Conservation (phyloP, 2,329 filamentous ascomycete species). For the Colletotrichum sidae region DNA sequence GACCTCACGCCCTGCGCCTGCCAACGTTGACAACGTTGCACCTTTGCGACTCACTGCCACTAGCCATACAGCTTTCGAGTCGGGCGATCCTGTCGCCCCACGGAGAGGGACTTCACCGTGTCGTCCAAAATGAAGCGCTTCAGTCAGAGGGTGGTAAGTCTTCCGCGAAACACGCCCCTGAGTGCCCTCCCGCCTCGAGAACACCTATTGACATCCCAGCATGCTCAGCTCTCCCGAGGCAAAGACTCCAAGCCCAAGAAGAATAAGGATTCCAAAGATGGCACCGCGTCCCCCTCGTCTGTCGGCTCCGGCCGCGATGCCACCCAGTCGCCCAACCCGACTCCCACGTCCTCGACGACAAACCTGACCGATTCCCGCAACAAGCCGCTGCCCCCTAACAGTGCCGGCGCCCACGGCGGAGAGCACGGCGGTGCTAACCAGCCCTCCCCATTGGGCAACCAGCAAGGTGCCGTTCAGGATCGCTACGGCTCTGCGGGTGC, state of each 20-base stretch:
- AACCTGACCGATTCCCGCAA: conserved; percentile 87
- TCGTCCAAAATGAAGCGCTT: conserved; percentile 90
- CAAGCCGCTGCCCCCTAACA: conserved; percentile 77
- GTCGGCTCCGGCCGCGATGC: conserved; percentile 61
- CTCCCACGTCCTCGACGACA: conserved; percentile 90
- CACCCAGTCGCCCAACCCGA: conserved; percentile 73
- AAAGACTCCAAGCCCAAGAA: conserved; percentile 88
- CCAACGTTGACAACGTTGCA: conserved; percentile 23
- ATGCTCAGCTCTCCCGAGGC: conserved; percentile 85
- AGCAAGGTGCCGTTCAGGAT: conserved; percentile 52
- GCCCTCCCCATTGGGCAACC: conserved; percentile 50
- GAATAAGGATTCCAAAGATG: conserved; percentile 78
- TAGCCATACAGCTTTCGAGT: conserved; percentile 29
- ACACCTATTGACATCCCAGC: conserved; percentile 60
- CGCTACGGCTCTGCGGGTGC: conserved; percentile 53
- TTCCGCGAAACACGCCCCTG: conserved; percentile 26
- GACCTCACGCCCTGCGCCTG: not conserved
- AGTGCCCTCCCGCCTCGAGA: conserved; percentile 32
- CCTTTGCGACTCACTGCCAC: conserved; percentile 21
- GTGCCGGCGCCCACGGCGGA: conserved; percentile 53
- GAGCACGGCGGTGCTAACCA: conserved; percentile 57
- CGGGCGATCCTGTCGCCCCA: conserved; percentile 35
- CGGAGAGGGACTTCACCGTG: conserved; percentile 36
- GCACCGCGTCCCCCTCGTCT: conserved; percentile 83
- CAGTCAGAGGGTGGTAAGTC: conserved; percentile 94